These are phyloP conservation scores for Kuraishia piskuri DNA, from an alignment of 805 yeast species.

Conservation along the genomic window DNA sequence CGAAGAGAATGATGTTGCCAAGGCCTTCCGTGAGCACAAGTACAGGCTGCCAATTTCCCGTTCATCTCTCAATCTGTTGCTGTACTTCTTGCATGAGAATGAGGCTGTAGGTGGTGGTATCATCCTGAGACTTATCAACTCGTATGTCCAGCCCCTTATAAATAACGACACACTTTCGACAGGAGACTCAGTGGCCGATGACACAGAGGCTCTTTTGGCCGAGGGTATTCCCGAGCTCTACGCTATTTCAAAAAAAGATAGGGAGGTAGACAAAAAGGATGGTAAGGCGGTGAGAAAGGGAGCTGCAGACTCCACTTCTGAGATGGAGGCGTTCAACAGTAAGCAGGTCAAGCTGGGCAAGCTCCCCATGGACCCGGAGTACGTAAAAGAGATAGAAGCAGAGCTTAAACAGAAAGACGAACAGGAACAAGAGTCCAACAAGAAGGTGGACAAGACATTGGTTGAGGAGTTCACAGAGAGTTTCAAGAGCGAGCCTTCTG, in stretches of 20 bases:
- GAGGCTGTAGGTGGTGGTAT: conserved; percentile 89
- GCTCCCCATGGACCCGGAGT: conserved; percentile 80
- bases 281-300: conserved; percentile 2
- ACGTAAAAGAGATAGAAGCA: conserved; percentile 73
- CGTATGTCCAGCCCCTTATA: conserved; percentile 55
- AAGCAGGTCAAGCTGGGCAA: conserved; percentile 75
- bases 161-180: conserved; percentile 22
- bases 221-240: conserved; percentile 43
- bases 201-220: conserved; percentile 38
- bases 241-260: conserved; percentile 16
- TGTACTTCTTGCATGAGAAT: conserved; percentile 84
- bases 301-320: conserved; percentile 11
- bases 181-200: conserved; percentile 8
- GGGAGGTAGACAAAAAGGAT: conserved; percentile 12
- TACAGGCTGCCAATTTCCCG: conserved; percentile 71
- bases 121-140: conserved; percentile 77
- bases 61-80: conserved; percentile 74
- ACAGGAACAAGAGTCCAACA: conserved; percentile 17
- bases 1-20: conserved; percentile 74
- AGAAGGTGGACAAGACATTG: conserved; percentile 27
- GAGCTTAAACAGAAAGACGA: conserved; percentile 78
- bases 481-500: conserved; percentile 40
- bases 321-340: conserved; percentile 54
- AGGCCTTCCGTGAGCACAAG: conserved; percentile 61
- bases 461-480: conserved; percentile 59